These are phyloP conservation scores for Boletales sp. DNA, from an alignment of 768 basidiomycete genomes.

Conservation along the genomic window DNA sequence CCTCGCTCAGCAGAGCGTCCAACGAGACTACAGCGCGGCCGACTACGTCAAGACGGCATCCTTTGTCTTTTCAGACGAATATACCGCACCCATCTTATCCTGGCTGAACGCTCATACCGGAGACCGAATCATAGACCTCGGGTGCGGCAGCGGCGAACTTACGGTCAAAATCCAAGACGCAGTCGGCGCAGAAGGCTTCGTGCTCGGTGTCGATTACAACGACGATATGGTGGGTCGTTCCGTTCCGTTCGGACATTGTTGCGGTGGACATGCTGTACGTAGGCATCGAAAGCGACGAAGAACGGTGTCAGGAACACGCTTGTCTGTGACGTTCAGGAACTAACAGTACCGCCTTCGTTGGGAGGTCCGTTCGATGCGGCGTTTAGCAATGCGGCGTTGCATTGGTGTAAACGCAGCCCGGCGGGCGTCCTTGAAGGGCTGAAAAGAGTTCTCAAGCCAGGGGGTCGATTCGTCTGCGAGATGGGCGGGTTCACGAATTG, in stretches of 20 bases:
- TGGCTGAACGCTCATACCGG: constrained; percentile 62
- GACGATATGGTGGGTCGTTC: constrained; percentile 61
- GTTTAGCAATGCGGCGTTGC: constrained; percentile 77
- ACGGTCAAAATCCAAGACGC: constrained; percentile 52
- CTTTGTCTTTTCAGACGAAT: constrained; percentile 60
- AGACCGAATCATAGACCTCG: constrained; percentile 70
- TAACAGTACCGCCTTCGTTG: constrained; percentile 33
- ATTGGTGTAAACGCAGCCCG: constrained; percentile 84
- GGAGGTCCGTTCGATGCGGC: constrained; percentile 61
- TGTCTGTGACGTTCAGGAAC: constrained; percentile 51
- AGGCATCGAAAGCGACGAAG: constrained; percentile 53
- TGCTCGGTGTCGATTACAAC: constrained; percentile 70
- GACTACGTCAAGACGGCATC: constrained; percentile 60
- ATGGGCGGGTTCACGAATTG: constrained; percentile 77
- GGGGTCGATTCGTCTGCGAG: constrained; percentile 72
- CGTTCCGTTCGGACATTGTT: background rate
- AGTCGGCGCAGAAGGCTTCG: constrained; percentile 50
- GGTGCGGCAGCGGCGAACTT: constrained; percentile 82
- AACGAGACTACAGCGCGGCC: constrained; percentile 53
- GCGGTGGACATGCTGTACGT: background rate
- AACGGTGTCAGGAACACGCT: constrained; percentile 47
- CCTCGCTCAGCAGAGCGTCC: background rate
- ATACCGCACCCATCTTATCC: constrained; percentile 51
- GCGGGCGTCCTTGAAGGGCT: constrained; percentile 57
- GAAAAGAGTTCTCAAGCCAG: constrained; percentile 59